Evolutionary conservation across 106 monocot genomes (phyloP), one percentile per base, ranked within the genome.

Genomic region (Platanthera zijinensis): DNA sequence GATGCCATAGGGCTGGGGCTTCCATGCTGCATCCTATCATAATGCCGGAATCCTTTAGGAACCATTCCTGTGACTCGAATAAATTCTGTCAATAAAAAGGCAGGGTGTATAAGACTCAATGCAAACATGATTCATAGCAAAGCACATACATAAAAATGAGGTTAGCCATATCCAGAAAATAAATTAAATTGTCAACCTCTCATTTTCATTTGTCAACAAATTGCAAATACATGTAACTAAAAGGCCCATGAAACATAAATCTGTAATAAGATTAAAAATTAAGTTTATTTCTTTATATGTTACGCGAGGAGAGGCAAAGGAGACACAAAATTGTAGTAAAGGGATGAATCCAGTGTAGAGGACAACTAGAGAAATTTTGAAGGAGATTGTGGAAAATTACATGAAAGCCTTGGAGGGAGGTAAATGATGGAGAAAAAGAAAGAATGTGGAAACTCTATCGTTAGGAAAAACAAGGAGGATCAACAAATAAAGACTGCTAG

Each of bases 1-100:
- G 88, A 86, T 78, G 89, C 81, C 89, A 96, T 87, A 3, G 92
- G 96, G 56, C 93, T 96, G 46, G 89, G 96, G 76, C 96, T 96
- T 86, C 96, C 80, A 22, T 82, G 81, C 56, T 80, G 93, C 50
- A 89, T 53, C 67, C 87, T 89, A 19, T 96, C 93, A 70, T 81
- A 88, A 11, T 93, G 93, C 8, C 87, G 82, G 69, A 84, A 84
- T 71, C 89, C 96, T 81, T 89, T 87, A 50, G 89, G 84, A n/a
- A 83, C 73, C 83, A 86, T 83, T 45, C 86, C 84, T 78, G 96
- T 91, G 50, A 93, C 91, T 73, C 93, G 85, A 54, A 89, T 83
- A 63, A 96, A 89, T 75, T 96, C 96, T 96, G 81, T 69, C 25
- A 76, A 57, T 68, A 81, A 28, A 77, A 75, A 56, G 59, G 39